These are phyloP conservation scores for Populus hybrid DNA, from an alignment of 441 rosid species.

Conservation along the genomic window DNA sequence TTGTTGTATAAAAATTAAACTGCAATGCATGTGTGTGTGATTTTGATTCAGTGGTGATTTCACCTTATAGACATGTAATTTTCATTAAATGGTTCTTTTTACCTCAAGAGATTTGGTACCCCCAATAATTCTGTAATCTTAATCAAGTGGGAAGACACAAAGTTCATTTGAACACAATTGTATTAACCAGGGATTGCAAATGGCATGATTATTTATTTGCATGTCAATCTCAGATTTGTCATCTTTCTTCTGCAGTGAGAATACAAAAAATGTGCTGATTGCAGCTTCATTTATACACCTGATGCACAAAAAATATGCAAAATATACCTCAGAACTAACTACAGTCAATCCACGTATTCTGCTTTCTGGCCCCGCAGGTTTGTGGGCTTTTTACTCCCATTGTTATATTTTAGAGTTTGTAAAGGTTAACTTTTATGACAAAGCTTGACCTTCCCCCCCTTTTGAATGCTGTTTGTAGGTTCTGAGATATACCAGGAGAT, in stretches of 20 bases:
- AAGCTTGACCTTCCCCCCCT: slow-evolving; percentile 2
- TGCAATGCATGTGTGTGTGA: background rate
- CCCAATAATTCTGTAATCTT: background rate
- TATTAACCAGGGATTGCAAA: background rate
- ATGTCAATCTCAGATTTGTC: background rate
- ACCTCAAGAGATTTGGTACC: background rate
- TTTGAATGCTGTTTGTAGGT: slow-evolving; percentile 45
- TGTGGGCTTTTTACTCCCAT: slow-evolving; percentile 11
- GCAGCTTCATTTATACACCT: slow-evolving; percentile 79
- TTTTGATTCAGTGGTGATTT: background rate
- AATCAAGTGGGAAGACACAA: background rate
- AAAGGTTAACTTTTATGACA: background rate
- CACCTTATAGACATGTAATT: background rate
- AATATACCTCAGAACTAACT: slow-evolving; percentile 66
- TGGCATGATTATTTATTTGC: background rate
- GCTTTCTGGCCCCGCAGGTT: slow-evolving; percentile 95
- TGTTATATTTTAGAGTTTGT: background rate
- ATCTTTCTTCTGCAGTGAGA: slow-evolving; percentile 48
- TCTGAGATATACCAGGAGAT: slow-evolving; percentile 93
- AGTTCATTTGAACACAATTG: background rate
- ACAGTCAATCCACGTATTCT: slow-evolving; percentile 79
- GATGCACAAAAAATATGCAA: slow-evolving; percentile 67
- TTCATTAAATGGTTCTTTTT: background rate
- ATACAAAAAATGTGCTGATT: slow-evolving; percentile 74
- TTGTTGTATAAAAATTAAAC: background rate